Evolutionary conservation across 176 grass and related monocot genomes (phyloP), one percentile per base, ranked within the genome.

Genomic region (Bonia amplexicaulis): DNA sequence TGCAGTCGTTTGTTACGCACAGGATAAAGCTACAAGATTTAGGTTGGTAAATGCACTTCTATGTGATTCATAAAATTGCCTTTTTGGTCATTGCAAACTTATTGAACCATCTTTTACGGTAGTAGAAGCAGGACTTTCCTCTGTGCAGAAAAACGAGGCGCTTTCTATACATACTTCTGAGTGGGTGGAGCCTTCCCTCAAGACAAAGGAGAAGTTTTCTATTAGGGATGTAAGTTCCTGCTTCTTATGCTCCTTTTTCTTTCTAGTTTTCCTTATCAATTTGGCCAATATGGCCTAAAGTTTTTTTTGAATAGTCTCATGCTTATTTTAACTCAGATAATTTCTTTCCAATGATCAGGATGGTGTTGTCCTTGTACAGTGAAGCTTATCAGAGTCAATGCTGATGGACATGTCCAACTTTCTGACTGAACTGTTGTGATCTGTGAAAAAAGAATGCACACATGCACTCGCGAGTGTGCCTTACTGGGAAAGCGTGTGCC

Each of bases 1-100:
- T 95, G 87, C 96, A 98, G 91, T 85, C 93, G 63, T 89, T 98
- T 80, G 89, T 98, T 87, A 95, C 93, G 1, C 93, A 98, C 80
- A 85, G 90, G 77, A 84, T 95, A 90, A 84, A 87, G 57, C 66
- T 98, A 61, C 85, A 95, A 86, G 74, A 70, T 86, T 89, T 80
- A 86, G 81, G 89, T 91, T 89, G 81, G 84, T 88, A 57, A 79
- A 46, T 85, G 14, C 55, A 51, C 44, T 83, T 80, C 25, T 75
- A 42, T 66, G 55, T 26, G 25, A 84, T 45, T 78, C n/a, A 74
- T 37, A 39, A 51, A 51, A 66, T 12, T 63, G 23, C 76, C 22
- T 19, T 17, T 48, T 54, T 80, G 3, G 2, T 76, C 40, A 40
- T 72, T 71, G 20, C 16, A 80, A 45, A 63, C 29, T 57, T 62